Conservation (phyloP, 2,329 filamentous ascomycete genomes). For the Ophiognomonia clavigignenti-juglandacearum region DNA sequence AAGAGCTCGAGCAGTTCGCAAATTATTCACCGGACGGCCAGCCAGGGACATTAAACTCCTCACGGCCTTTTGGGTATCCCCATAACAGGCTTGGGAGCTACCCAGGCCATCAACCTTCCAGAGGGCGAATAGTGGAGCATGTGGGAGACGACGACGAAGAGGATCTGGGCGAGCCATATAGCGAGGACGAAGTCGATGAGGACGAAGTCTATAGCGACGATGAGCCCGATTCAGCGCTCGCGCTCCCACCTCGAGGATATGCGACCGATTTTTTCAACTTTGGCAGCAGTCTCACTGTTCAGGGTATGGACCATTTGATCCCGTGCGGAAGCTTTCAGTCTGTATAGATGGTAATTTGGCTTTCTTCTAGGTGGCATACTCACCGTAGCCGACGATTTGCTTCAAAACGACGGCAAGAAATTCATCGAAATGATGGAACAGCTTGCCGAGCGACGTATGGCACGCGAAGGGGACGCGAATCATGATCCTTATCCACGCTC, state of each 20-base stretch:
- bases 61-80: constrained; percentile 55
- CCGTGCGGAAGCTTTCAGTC: constrained; percentile 19
- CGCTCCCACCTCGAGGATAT: too few species aligned
- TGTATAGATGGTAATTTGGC: constrained; percentile 19
- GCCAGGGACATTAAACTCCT: too few species aligned
- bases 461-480: constrained; percentile 80
- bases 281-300: constrained; percentile 93
- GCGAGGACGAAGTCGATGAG: constrained; percentile 64
- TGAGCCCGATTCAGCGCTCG: constrained; percentile 54
- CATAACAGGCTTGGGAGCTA: constrained; percentile 40
- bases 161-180: constrained; percentile 48
- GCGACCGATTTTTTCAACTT: constrained; percentile 93
- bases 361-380: constrained; percentile 81
- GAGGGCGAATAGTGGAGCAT: constrained; percentile 68
- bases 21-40: constrained; percentile 65
- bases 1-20: constrained; percentile 95
- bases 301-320: constrained; percentile 50
- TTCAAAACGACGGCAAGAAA: constrained; percentile 98
- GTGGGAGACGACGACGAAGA: constrained; percentile 52
- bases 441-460: constrained; percentile 94
- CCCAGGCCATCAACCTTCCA: constrained; percentile 64
- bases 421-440: constrained; percentile 99
- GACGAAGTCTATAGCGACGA: constrained; percentile 63
- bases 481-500: constrained; percentile 42
- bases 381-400: constrained; percentile 94